These are phyloP conservation scores for Fraxinus albicans DNA, from an alignment of 305 asterid genomes.

Conservation along the genomic window DNA sequence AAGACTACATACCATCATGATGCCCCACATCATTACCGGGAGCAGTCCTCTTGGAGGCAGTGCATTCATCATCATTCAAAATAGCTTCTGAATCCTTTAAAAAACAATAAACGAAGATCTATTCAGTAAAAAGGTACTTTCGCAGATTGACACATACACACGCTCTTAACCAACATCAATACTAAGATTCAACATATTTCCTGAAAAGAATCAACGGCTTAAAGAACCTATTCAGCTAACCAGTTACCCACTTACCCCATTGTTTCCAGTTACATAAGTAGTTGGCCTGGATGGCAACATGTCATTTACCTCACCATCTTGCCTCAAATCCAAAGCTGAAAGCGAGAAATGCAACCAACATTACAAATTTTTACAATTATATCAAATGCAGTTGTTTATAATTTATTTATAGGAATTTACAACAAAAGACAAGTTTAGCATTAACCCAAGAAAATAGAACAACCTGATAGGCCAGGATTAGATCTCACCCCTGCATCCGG, in stretches of 20 bases:
- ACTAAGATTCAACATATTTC: neutral
- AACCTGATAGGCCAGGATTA: slow-evolving; percentile 48
- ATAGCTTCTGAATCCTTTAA: slow-evolving; percentile 44
- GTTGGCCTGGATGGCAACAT: slow-evolving; percentile 34
- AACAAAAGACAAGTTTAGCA: slow-evolving; percentile 1
- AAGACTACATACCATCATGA: slow-evolving; percentile 36
- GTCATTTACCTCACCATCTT: slow-evolving; percentile 32
- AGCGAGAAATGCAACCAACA: slow-evolving; percentile 21
- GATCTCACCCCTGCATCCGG: slow-evolving; percentile 43
- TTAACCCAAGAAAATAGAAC: slow-evolving; percentile 14
- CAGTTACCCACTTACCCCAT: slow-evolving; percentile 40
- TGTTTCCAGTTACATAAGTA: slow-evolving; percentile 33
- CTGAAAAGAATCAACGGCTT: slow-evolving; percentile 11
- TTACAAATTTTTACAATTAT: neutral
- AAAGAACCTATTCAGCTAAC: neutral
- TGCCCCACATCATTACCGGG: slow-evolving; percentile 33
- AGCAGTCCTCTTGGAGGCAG: slow-evolving; percentile 25
- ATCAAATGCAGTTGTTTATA: slow-evolving; percentile 7
- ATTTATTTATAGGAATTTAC: neutral
- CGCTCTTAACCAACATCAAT: neutral
- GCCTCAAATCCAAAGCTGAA: slow-evolving; percentile 48
- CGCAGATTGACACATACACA: neutral
- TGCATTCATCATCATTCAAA: slow-evolving; percentile 41
- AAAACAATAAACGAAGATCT: slow-evolving; percentile 7
- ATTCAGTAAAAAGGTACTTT: slow-evolving; percentile 16